Evolutionary conservation across 2,329 filamentous ascomycete species (phyloP).

Genomic region (Diaporthe sp.): DNA sequence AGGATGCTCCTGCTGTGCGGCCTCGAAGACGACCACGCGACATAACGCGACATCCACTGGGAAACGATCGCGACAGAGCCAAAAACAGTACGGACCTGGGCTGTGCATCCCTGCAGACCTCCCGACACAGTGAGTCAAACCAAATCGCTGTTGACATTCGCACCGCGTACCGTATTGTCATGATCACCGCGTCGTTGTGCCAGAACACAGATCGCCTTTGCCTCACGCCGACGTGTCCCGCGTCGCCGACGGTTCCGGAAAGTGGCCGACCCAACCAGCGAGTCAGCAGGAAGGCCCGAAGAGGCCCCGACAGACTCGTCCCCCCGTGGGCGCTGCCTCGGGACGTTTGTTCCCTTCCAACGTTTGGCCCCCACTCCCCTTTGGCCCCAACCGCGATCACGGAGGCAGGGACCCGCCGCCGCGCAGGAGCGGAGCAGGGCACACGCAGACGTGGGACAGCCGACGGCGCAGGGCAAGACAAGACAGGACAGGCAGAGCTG

Average conservation of each 20-base stretch:
- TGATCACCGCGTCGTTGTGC: neutral
- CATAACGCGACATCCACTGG: neutral
- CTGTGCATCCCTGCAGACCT: neutral
- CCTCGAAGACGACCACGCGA: neutral
- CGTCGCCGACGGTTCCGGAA: constrained; percentile 17
- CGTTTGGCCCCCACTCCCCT: neutral
- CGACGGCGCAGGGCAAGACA: neutral
- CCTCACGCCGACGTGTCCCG: constrained; percentile 17
- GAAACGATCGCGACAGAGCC: neutral
- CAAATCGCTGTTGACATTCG: neutral
- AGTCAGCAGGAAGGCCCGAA: constrained; percentile 31
- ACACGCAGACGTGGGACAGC: neutral
- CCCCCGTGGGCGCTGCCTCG: neutral
- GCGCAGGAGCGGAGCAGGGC: constrained; percentile 10
- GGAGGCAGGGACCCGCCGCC: constrained; percentile 2
- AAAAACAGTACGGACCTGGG: neutral
- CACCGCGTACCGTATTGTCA: neutral
- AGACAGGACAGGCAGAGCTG: neutral
- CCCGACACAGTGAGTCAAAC: neutral
- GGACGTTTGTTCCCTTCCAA: neutral
- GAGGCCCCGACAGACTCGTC: constrained; percentile 20
- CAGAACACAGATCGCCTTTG: neutral
- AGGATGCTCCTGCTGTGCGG: neutral
- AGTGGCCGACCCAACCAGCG: constrained; percentile 28
- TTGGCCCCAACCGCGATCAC: constrained; percentile 18